Conservation (phyloP, 805 yeast species). For the Starmerella stellata region DNA sequence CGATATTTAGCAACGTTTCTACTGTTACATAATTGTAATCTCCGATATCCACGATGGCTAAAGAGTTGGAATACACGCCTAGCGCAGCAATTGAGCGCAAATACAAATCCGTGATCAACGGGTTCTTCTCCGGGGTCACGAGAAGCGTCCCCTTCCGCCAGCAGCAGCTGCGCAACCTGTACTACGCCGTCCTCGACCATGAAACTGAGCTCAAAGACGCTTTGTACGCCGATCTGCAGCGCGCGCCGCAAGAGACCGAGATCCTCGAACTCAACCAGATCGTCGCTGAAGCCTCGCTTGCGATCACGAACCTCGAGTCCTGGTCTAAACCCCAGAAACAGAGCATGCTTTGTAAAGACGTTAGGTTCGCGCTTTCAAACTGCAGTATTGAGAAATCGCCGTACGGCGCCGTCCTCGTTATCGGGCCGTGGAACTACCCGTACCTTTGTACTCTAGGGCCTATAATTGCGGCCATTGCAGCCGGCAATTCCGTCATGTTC, state of each 20-base stretch:
- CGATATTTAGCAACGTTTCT: too few relatives aligned
- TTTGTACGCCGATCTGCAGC: constrained; percentile 45
- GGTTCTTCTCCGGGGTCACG: constrained; percentile 32
- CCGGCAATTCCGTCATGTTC: constrained; percentile 62
- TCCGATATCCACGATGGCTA: too few relatives aligned
- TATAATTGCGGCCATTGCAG: constrained; percentile 61
- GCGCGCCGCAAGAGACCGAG: constrained; percentile 44
- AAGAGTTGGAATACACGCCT: constrained; percentile 8
- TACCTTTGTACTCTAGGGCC: constrained; percentile 45
- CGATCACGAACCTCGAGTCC: constrained; percentile 39
- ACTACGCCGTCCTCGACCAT: constrained; percentile 44
- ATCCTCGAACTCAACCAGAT: constrained; percentile 37
- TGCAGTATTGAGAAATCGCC: constrained; percentile 20
- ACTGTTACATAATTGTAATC: too few relatives aligned
- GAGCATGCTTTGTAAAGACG: constrained; percentile 15
- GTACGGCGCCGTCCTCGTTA: constrained; percentile 50
- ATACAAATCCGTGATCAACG: constrained; percentile 27
- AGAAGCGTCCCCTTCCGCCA: constrained; percentile 38
- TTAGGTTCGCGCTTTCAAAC: constrained; percentile 13
- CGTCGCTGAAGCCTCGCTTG: constrained; percentile 37
- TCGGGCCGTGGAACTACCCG: constrained; percentile 74
- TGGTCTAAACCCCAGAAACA: constrained; percentile 40
- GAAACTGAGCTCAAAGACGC: constrained; percentile 39
- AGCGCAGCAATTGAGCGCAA: constrained; percentile 31
- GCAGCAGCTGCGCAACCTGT: constrained; percentile 47